Conservation (phyloP, 768 basidiomycete species). For the Amanita phalloides region DNA sequence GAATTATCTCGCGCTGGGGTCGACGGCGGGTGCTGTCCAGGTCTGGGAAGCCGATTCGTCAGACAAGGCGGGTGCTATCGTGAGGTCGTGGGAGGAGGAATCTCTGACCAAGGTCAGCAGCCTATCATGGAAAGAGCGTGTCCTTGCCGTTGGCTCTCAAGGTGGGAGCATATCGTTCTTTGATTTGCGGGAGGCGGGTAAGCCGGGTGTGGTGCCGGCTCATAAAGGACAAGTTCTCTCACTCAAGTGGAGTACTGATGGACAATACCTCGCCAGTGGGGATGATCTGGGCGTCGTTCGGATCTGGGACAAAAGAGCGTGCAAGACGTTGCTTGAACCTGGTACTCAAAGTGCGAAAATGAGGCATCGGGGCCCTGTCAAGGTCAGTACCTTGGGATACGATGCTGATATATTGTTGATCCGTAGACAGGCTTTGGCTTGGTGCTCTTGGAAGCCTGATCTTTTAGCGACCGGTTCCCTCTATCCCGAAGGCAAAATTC, state of each 20-base stretch:
- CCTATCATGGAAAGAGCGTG: slow-evolving; percentile 1
- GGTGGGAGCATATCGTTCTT: slow-evolving; percentile 6
- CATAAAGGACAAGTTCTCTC: slow-evolving; percentile 72
- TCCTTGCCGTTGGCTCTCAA: slow-evolving; percentile 6
- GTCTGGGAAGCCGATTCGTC: slow-evolving; percentile 5
- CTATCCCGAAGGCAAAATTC: slow-evolving; percentile 61
- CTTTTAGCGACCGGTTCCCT: slow-evolving; percentile 72
- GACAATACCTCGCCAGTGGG: slow-evolving; percentile 71
- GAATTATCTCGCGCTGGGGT: slow-evolving; percentile 11
- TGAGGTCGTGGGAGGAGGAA: slow-evolving; percentile 6
- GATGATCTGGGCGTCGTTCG: slow-evolving; percentile 83
- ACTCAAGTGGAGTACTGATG: slow-evolving; percentile 66
- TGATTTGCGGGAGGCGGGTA: slow-evolving; percentile 12
- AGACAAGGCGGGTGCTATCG: not conserved
- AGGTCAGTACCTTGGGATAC: slow-evolving; percentile 15
- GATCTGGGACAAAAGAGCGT: slow-evolving; percentile 62
- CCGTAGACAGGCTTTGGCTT: slow-evolving; percentile 55
- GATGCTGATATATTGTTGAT: slow-evolving; percentile 1
- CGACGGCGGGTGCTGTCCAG: slow-evolving; percentile 6
- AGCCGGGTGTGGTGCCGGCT: slow-evolving; percentile 16
- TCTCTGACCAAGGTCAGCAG: slow-evolving; percentile 2
- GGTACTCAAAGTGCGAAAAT: slow-evolving; percentile 53
- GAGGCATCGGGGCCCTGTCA: slow-evolving; percentile 59
- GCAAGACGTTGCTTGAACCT: slow-evolving; percentile 17
- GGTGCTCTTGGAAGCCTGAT: slow-evolving; percentile 78